Percentiles rank a stretch among this genome's conserved stretches.
phyloP scores from a whole-genome alignment of 352 stramenopile genomes.

The Pythium oligandrum region DNA sequence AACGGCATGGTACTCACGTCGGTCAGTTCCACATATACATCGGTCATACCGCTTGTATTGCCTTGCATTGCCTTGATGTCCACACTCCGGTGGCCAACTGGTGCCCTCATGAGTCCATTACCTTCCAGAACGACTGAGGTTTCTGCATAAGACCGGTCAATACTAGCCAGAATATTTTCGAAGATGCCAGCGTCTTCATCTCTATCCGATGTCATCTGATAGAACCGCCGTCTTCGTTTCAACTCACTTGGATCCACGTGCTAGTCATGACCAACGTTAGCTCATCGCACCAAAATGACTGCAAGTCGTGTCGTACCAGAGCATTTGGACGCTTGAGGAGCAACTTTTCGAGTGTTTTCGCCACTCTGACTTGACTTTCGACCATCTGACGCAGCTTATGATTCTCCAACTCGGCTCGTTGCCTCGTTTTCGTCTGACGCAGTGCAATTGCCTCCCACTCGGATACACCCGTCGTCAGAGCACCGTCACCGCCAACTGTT shows the following conservation, averaged over 20 bases:
- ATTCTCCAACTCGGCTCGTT: constrained; percentile 12
- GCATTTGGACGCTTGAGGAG: constrained; percentile 7
- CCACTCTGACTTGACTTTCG: constrained; percentile 10
- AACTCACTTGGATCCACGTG: not conserved
- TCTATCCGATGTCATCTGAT: not conserved
- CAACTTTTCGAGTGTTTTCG: constrained; percentile 11
- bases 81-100: constrained; percentile 6
- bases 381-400: constrained; percentile 9
- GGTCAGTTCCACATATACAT: constrained; percentile 19
- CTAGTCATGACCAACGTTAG: not conserved
- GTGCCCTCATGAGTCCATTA: constrained; percentile 25
- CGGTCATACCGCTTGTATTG: not conserved
- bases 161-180: constrained; percentile 17
- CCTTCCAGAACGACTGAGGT: constrained; percentile 23
- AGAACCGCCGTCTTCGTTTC: not conserved
- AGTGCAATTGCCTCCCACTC: constrained; percentile 12
- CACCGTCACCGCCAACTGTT: too few species aligned
- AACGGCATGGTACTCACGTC: constrained; percentile 22
- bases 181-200: constrained; percentile 20
- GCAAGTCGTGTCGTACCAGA: not conserved
- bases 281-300: not conserved
- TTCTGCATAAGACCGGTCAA: constrained; percentile 25
- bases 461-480: not conserved
- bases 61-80: constrained; percentile 1
- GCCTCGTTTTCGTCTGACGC: constrained; percentile 2